Conservation (phyloP, 2,329 filamentous ascomycete species). For the Periconia sp. region DNA sequence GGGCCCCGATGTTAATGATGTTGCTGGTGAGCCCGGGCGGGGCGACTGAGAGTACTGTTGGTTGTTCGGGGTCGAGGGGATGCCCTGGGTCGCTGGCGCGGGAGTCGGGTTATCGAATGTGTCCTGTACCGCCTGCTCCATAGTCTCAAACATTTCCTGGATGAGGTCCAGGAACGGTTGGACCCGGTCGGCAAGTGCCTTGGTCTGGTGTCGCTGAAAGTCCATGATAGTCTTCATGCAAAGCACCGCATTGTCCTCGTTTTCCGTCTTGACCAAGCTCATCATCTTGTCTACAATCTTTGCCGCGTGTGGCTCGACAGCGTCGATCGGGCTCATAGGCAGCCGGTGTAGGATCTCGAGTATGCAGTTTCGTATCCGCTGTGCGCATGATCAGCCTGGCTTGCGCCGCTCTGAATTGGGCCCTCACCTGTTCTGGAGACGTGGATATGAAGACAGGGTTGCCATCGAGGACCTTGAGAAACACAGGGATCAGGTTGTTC, state of each 20-base stretch:
- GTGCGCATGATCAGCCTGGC: conserved; percentile 48
- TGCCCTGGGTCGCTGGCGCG: conserved; percentile 55
- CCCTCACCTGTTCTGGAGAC: conserved; percentile 81
- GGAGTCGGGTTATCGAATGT: conserved; percentile 82
- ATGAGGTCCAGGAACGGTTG: conserved; percentile 91
- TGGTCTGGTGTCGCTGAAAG: conserved; percentile 89
- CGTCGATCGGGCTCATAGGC: conserved; percentile 75
- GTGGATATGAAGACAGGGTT: conserved; percentile 90
- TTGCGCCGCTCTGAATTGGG: conserved; percentile 10
- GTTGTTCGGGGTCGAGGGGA: conserved; percentile 69
- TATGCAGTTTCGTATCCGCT: conserved; percentile 86
- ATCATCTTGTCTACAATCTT: conserved; percentile 92
- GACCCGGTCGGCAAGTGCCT: conserved; percentile 79
- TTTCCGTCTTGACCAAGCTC: conserved; percentile 85
- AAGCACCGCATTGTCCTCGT: conserved; percentile 98
- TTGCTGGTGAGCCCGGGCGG: conserved; percentile 86
- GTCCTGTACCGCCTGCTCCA: conserved; percentile 92
- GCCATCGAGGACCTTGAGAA: conserved; percentile 82
- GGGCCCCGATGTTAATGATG: conserved; percentile 77
- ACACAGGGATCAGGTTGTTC: conserved; percentile 85
- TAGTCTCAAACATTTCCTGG: conserved; percentile 92
- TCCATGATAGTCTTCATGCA: conserved; percentile 99
- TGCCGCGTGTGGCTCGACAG: conserved; percentile 84
- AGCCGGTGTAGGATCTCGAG: conserved; percentile 94
- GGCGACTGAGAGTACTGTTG: conserved; percentile 82